Percentiles rank a stretch among this genome's conserved stretches.
Evolutionary conservation across 257 asterid species (phyloP).

Genomic region (Oldenlandia corymbosa): DNA sequence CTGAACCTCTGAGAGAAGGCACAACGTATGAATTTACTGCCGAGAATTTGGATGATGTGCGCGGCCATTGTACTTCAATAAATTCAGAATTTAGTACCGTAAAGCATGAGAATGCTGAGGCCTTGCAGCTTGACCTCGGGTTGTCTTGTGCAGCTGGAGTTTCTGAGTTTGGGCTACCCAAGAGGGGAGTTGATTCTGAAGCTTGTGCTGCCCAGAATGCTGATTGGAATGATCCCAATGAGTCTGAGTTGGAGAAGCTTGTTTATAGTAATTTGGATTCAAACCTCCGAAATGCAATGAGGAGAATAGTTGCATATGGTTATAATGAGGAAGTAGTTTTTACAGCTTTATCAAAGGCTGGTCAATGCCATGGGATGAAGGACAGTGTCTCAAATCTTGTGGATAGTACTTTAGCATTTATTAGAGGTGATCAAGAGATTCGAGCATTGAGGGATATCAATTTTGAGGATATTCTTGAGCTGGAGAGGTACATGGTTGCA

Average conservation of each 20-base stretch:
- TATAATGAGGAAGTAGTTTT: conserved; percentile 67
- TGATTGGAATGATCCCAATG: conserved; percentile 89
- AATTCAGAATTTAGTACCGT: conserved; percentile 56
- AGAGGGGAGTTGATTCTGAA: conserved; percentile 44
- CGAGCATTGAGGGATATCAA: conserved; percentile 56
- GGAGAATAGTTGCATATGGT: conserved; percentile 62
- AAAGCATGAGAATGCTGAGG: conserved; percentile 46
- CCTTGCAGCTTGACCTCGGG: conserved; percentile 75
- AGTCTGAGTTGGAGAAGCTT: conserved; percentile 82
- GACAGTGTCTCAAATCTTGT: conserved; percentile 89
- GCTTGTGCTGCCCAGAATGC: conserved; percentile 63
- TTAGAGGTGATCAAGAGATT: conserved; percentile 57
- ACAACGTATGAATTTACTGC: conserved; percentile 73
- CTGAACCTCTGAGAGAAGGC: conserved; percentile 52
- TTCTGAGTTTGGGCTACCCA: conserved; percentile 37
- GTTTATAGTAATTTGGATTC: conserved; percentile 68
- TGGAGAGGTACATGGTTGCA: conserved; percentile 84
- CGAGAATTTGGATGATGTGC: conserved; percentile 50
- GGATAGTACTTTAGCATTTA: conserved; percentile 69
- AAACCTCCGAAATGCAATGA: conserved; percentile 78
- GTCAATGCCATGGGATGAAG: conserved; percentile 88
- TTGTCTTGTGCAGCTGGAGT: conserved; percentile 58
- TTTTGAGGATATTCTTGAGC: conserved; percentile 76
- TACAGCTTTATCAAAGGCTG: conserved; percentile 76
- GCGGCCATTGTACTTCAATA: conserved; percentile 30